These are phyloP conservation scores for Ceratobasidium sp. DNA, from an alignment of 1,284 basidiomycete species.

Conservation along the genomic window DNA sequence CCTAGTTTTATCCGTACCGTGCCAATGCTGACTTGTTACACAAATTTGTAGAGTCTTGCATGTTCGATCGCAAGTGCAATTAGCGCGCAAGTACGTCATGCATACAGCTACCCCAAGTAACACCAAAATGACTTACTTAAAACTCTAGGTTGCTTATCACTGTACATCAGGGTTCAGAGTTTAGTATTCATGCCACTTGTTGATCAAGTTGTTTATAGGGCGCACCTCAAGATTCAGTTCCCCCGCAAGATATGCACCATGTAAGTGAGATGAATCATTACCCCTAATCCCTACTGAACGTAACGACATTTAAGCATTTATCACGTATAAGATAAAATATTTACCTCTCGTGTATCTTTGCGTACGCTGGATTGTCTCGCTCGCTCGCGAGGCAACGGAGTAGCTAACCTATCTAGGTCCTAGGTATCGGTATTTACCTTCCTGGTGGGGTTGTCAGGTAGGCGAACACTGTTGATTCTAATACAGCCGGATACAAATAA, in stretches of 20 bases:
- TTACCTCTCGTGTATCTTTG: background rate
- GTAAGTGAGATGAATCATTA: background rate
- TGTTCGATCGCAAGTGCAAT: background rate
- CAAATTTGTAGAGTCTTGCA: background rate
- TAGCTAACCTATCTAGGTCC: background rate
- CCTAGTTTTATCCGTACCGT: too few relatives aligned
- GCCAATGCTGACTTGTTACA: background rate
- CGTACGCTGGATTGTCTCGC: background rate
- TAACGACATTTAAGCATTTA: background rate
- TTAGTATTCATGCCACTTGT: background rate
- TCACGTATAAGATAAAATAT: background rate
- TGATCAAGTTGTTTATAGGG: background rate
- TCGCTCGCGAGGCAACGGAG: background rate
- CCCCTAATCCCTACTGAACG: too few relatives aligned
- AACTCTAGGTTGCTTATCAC: background rate
- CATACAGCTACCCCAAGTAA: background rate
- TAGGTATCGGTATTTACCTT: background rate
- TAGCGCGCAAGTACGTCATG: background rate
- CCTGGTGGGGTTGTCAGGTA: background rate
- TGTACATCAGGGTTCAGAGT: background rate
- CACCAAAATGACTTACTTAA: background rate
- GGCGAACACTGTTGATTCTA: background rate
- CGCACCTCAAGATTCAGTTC: background rate
- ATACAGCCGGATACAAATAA: background rate
- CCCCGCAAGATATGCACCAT: background rate